These are phyloP conservation scores for Pugionium cornutum DNA, from an alignment of 345 rosid species.

Conservation along the genomic window DNA sequence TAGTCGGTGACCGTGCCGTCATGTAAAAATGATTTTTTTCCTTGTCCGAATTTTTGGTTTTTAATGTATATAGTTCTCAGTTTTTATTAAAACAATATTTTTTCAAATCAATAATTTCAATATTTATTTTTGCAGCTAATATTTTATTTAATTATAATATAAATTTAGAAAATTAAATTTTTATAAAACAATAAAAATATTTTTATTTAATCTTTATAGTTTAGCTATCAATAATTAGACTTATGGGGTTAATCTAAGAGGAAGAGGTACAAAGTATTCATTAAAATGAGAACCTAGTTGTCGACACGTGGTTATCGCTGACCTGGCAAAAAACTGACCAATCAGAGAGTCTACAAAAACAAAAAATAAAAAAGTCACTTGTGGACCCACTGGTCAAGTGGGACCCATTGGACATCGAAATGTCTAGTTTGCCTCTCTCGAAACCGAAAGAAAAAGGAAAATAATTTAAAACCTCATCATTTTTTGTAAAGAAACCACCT, in stretches of 20 bases:
- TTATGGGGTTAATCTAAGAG: neutral
- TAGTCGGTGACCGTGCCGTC: conserved; percentile 8
- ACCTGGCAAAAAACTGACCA: conserved; percentile 38
- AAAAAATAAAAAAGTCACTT: neutral
- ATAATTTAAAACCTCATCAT: conserved; percentile 11
- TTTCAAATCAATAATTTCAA: too few relatives aligned
- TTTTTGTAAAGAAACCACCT: conserved; percentile 9
- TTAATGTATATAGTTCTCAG: too few relatives aligned
- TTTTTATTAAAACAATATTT: too few relatives aligned
- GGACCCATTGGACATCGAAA: conserved; percentile 12
- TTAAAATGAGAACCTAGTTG: conserved; percentile 16
- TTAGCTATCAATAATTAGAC: too few relatives aligned
- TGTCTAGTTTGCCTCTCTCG: conserved; percentile 22
- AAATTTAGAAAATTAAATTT: too few relatives aligned
- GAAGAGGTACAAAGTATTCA: neutral
- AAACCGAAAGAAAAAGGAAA: neutral
- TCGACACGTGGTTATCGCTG: conserved; percentile 33
- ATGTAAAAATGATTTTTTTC: neutral
- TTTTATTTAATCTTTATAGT: too few relatives aligned
- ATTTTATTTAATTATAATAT: too few relatives aligned
- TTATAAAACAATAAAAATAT: too few relatives aligned
- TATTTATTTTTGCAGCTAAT: too few relatives aligned
- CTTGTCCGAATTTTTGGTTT: neutral
- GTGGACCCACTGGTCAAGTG: neutral
- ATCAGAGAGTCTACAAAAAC: conserved; percentile 7